phyloP scores from a whole-genome alignment of 2,329 filamentous ascomycete genomes.

The Talaromyces funiculosus region DNA sequence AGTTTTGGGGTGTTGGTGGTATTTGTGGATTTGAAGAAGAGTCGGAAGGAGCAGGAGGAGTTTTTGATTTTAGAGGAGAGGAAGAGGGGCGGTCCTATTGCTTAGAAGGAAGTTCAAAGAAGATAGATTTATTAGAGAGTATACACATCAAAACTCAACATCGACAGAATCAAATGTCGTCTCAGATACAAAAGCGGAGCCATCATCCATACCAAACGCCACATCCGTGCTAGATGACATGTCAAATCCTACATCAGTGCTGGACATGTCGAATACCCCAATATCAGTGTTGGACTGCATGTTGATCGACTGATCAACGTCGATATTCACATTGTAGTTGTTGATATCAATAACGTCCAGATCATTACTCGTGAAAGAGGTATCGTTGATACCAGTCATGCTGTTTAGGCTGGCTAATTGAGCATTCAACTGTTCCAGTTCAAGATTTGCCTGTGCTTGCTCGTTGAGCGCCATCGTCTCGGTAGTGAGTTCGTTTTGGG shows the following conservation, averaged over 20 bases:
- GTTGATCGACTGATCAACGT: slow-evolving; percentile 5
- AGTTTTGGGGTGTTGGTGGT: slow-evolving; percentile 51
- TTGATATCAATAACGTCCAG: slow-evolving; percentile 2
- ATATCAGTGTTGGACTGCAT: background rate
- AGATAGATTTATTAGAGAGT: background rate
- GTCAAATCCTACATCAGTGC: background rate
- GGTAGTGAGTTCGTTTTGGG: background rate
- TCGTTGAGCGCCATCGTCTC: slow-evolving; percentile 4
- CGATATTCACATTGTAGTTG: background rate
- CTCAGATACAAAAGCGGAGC: background rate
- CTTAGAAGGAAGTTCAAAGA: background rate
- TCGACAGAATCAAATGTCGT: background rate
- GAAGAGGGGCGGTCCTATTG: slow-evolving; percentile 10
- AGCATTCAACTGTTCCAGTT: slow-evolving; percentile 8
- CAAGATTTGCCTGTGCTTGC: background rate
- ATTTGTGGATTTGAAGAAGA: slow-evolving; percentile 58
- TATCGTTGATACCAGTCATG: background rate
- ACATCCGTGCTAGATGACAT: background rate
- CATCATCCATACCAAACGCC: background rate
- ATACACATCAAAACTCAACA: background rate
- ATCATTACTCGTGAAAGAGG: background rate
- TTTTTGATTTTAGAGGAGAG: slow-evolving; percentile 48
- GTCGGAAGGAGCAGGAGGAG: slow-evolving; percentile 52
- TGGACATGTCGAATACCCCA: background rate
- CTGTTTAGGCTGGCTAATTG: slow-evolving; percentile 8